A percentile compares a stretch with the other conserved stretches of the same genome.
These are phyloP conservation scores for Mortierella claussenii DNA, from an alignment of 192 early-diverging fungal genomes.

Conservation along the genomic window DNA sequence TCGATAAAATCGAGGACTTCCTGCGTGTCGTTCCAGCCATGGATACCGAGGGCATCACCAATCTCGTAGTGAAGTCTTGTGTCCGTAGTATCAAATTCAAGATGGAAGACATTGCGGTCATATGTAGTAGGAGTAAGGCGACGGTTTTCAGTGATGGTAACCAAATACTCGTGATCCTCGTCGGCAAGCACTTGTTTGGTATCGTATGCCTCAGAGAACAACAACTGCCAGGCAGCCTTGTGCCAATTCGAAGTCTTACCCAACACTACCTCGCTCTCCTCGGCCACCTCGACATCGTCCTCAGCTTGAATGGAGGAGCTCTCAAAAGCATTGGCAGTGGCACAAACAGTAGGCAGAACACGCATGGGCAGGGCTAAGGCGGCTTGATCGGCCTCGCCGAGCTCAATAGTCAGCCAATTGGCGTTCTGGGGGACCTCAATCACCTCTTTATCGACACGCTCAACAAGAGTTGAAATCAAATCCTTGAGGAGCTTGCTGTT, in stretches of 20 bases:
- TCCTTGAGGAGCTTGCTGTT: conserved; percentile 36
- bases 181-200: conserved; percentile 63
- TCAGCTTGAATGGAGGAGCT: conserved; percentile 17
- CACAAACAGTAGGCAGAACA: conserved; percentile 49
- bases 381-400: conserved; percentile 44
- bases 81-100: conserved; percentile 89
- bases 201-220: conserved; percentile 79
- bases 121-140: conserved; percentile 90
- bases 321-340: conserved; percentile 42
- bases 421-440: conserved; percentile 51
- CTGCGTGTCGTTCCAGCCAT: conserved; percentile 84
- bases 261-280: conserved; percentile 57
- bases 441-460: conserved; percentile 51
- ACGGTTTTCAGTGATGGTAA: conserved; percentile 76
- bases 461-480: conserved; percentile 33
- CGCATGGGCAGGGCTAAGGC: conserved; percentile 41
- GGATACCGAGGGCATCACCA: conserved; percentile 94
- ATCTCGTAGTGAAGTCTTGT: conserved; percentile 90
- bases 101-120: conserved; percentile 97
- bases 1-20: conserved; percentile 80
- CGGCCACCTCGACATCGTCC: conserved; percentile 13
- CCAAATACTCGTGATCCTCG: conserved; percentile 71
- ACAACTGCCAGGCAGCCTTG: conserved; percentile 66
- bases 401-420: conserved; percentile 51
- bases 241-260: conserved; percentile 60